Base-by-base conservation (phyloP, 202 grass and related monocot genomes). In the Eragrostis tef region DNA sequence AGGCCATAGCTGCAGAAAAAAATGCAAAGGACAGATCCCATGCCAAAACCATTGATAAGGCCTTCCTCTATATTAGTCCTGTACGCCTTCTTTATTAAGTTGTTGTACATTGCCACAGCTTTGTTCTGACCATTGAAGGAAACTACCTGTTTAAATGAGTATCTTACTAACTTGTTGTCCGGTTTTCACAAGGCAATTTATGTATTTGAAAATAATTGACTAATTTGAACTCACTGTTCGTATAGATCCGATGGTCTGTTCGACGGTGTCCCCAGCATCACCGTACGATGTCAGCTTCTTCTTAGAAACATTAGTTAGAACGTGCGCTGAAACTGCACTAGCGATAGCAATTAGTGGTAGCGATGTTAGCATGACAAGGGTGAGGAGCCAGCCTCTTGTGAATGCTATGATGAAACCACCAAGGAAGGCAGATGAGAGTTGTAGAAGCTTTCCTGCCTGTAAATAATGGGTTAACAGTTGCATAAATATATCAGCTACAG, bases 101-200 rank as follows among this genome's bases (percentile, higher is more conserved):
- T 90, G 22, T 81, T 91, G 79, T 98, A 95, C 56, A 85, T 74
- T 47, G 39, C 79, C 57, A 98, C 45, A 22, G 96, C 90, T 88
- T 82, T 85, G 41, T 93, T 89, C 83, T 98, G 90, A 11, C 90
- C 87, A 12, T 86, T 98, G 71, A 95, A 98, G 34, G 96, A 91
- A 66, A 84, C 87, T 79, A 99, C 96, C 96, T 99, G 74, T 85
- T 78, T 54, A 74, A 6, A 80, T 20, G 53, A 31, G 47, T 6
- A 77, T 47, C 6, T 48, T 34, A 29, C 58, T 60, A 43, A 81
- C 50, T 82, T 65, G 67, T 29, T 52, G 13, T 74, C 36, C 42
- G 10, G 16, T 61, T 12, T 21, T 74, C 10, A n/a, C 0, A 6
- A 51, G 31, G 15, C 52, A 66, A 78, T n/a, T 26, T 12, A 9